Evolutionary conservation across 345 rosid genomes (phyloP).

Genomic region (Hibiscus trionum): DNA sequence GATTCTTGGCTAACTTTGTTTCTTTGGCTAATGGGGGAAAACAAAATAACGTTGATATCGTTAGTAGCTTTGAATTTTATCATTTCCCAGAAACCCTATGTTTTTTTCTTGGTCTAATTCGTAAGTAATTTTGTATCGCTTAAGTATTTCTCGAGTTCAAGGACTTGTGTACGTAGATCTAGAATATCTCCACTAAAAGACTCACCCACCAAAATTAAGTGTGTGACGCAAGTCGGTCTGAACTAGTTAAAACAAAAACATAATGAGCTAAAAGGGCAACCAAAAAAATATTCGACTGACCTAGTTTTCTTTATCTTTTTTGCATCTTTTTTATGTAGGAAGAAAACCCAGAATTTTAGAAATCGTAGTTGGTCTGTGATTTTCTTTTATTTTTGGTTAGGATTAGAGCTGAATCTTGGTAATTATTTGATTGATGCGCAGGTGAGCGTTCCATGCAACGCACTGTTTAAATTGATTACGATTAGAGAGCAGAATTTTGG

Average conservation of each 20-base stretch:
- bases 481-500: no score
- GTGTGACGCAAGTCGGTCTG: no score
- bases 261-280: no score
- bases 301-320: background rate
- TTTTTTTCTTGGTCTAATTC: background rate
- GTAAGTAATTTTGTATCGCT: no score
- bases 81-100: background rate
- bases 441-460: constrained; percentile 98
- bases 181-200: no score
- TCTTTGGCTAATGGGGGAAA: constrained; percentile 6
- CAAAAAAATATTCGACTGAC: background rate
- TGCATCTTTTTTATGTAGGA: no score
- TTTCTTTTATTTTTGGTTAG: background rate
- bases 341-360: constrained; percentile 1
- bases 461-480: constrained; percentile 22
- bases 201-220: no score
- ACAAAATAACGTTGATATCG: constrained; percentile 3
- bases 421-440: constrained; percentile 16
- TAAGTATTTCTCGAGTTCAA: no score
- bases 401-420: no score
- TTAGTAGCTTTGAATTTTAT: background rate
- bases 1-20: background rate
- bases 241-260: no score
- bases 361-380: constrained; percentile 1
- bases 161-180: no score